phyloP scores from a whole-genome alignment of 225 moss, liverwort and hornwort species.

The Bryum argenteum region DNA sequence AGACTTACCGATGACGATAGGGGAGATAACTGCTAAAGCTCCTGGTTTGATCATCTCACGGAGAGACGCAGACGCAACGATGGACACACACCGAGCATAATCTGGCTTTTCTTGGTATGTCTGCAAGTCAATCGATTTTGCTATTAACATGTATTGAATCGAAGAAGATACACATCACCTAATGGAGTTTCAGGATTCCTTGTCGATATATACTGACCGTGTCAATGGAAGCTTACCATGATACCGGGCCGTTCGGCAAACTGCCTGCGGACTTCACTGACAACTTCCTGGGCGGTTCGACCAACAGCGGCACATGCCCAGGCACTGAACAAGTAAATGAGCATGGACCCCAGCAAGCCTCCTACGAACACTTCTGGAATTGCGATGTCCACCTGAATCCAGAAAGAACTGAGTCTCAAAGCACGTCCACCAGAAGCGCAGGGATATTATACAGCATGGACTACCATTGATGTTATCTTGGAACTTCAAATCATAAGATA shows the following conservation, averaged over 20 bases:
- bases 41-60: slow-evolving; percentile 99
- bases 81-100: slow-evolving; percentile 92
- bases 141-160: slow-evolving; percentile 9
- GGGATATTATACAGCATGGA: not conserved
- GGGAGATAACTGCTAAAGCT: slow-evolving; percentile 89
- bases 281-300: slow-evolving; percentile 95
- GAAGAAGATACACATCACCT: not conserved
- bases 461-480: slow-evolving; percentile 1
- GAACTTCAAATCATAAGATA: not conserved
- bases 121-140: slow-evolving; percentile 44
- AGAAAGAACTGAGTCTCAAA: slow-evolving; percentile 12
- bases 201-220: not conserved
- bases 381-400: slow-evolving; percentile 90
- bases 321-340: slow-evolving; percentile 92
- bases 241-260: slow-evolving; percentile 94
- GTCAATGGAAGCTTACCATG: slow-evolving; percentile 57
- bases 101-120: slow-evolving; percentile 97
- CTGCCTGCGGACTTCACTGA: slow-evolving; percentile 95
- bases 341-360: slow-evolving; percentile 93
- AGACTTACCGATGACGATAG: slow-evolving; percentile 82
- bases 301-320: slow-evolving; percentile 98
- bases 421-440: not conserved
- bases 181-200: not conserved
- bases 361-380: slow-evolving; percentile 93
- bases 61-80: slow-evolving; percentile 93